Conservation (phyloP, 1,284 basidiomycete genomes). For the Agroathelia rolfsii region DNA sequence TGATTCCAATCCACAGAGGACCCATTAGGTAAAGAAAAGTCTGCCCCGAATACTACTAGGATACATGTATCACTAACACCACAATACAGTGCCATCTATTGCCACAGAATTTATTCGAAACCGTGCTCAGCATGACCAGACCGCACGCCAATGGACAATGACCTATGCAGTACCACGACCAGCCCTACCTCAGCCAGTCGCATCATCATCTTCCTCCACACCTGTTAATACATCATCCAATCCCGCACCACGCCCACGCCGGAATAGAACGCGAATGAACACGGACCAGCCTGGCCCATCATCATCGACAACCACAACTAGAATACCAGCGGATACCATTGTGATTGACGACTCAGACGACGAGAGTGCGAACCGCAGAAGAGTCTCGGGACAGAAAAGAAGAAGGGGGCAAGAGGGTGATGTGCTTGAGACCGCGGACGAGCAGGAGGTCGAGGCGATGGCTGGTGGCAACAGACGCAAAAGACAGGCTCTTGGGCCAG, state of each 20-base stretch:
- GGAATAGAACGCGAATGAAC: slow-evolving; percentile 18
- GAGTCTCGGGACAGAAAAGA: slow-evolving; percentile 15
- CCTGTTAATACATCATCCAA: slow-evolving; percentile 5
- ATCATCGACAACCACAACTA: slow-evolving; percentile 10
- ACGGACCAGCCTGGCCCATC: slow-evolving; percentile 11
- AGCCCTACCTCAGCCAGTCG: slow-evolving; percentile 15
- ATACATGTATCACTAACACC: background rate
- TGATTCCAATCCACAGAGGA: slow-evolving; percentile 36
- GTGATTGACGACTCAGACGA: slow-evolving; percentile 42
- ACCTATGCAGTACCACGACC: slow-evolving; percentile 46
- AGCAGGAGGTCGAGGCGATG: no score
- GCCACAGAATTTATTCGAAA: slow-evolving; percentile 60
- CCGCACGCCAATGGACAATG: slow-evolving; percentile 54
- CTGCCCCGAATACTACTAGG: slow-evolving; percentile 1
- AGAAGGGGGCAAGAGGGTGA: no score
- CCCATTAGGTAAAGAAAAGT: slow-evolving; percentile 45
- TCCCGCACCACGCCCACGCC: slow-evolving; percentile 15
- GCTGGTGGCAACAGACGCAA: no score
- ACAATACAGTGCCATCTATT: slow-evolving; percentile 52
- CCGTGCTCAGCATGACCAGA: slow-evolving; percentile 53
- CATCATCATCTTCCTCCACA: slow-evolving; percentile 9
- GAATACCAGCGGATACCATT: slow-evolving; percentile 24
- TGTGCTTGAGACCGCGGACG: no score
- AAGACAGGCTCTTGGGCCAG: no score
- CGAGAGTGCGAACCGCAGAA: no score